A percentile compares a stretch with the other conserved stretches of the same genome.
Conservation (phyloP, 1,139 yeast species). For the Saccharomycopsis hybrid region DNA sequence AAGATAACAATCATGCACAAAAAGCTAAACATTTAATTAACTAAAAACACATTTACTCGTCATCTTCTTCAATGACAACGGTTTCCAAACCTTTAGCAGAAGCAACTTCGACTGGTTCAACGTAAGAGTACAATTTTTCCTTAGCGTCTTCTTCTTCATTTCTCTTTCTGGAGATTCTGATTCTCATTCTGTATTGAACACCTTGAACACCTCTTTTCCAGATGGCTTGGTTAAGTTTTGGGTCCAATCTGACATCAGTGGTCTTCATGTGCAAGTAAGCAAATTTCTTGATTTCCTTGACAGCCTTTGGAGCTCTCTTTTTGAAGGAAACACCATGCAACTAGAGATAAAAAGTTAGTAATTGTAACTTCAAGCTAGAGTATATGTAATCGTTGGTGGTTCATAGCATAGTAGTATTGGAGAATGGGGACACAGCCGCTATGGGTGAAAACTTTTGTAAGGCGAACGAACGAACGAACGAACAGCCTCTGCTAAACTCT, state of each 20-base stretch:
- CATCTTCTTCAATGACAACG: conserved; percentile 90
- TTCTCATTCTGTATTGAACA: conserved; percentile 96
- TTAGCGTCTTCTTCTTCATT: conserved; percentile 99
- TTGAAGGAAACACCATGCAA: conserved; percentile 98
- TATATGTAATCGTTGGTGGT: too few relatives aligned
- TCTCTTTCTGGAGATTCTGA: conserved; percentile 99
- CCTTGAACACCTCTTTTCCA: conserved; percentile 99
- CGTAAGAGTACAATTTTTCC: conserved; percentile 97
- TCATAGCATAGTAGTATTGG: too few relatives aligned
- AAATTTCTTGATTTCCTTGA: conserved; percentile 98
- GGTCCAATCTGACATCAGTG: conserved; percentile 97
- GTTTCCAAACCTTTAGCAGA: conserved; percentile 97
- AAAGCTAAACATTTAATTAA: not conserved
- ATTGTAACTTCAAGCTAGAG: too few relatives aligned
- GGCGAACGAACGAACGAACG: too few relatives aligned
- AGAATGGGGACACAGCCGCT: too few relatives aligned
- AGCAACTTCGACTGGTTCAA: conserved; percentile 95
- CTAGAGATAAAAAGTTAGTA: conserved; percentile 44
- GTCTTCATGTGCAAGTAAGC: conserved; percentile 99
- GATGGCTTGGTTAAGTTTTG: conserved; percentile 95
- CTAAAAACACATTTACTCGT: conserved; percentile 38
- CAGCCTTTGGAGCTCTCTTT: conserved; percentile 99
- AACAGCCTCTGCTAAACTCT: too few relatives aligned
- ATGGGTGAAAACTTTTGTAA: too few relatives aligned
- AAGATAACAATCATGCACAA: not conserved